These are phyloP conservation scores for Pugionium cornutum DNA, from an alignment of 345 rosid genomes.

Conservation along the genomic window DNA sequence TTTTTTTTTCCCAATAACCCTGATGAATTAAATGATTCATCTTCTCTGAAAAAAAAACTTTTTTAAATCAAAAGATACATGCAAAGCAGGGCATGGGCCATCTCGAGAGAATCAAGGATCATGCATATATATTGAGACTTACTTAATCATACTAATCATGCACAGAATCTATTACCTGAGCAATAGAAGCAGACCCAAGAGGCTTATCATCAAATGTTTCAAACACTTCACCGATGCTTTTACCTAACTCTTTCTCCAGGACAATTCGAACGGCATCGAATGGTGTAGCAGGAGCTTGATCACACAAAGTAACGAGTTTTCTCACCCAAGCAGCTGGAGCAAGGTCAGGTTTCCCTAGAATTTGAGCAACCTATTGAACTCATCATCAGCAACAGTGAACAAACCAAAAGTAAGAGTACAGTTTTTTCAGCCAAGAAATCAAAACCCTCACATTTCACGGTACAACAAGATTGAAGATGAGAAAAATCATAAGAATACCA, in stretches of 20 bases:
- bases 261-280: constrained; percentile 52
- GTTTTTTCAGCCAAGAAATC: not conserved
- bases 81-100: not conserved
- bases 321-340: constrained; percentile 94
- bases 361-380: constrained; percentile 69
- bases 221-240: constrained; percentile 52
- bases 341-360: constrained; percentile 90
- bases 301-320: constrained; percentile 84
- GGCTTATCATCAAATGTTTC: constrained; percentile 79
- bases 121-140: constrained; percentile 14
- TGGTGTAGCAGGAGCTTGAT: constrained; percentile 86
- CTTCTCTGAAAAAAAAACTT: not conserved
- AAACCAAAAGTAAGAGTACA: constrained; percentile 6
- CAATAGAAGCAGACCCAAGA: constrained; percentile 96
- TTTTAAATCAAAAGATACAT: not conserved
- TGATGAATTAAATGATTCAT: not conserved
- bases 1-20: too few species aligned
- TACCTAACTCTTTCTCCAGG: constrained; percentile 73
- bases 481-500: not conserved
- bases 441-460: not conserved
- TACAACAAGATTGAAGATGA: not conserved
- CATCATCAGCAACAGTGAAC: not conserved
- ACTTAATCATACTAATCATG: constrained; percentile 5
- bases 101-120: not conserved
- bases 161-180: constrained; percentile 59